Conservation (phyloP, 768 basidiomycete species). For the Lactarius akahatsu region DNA sequence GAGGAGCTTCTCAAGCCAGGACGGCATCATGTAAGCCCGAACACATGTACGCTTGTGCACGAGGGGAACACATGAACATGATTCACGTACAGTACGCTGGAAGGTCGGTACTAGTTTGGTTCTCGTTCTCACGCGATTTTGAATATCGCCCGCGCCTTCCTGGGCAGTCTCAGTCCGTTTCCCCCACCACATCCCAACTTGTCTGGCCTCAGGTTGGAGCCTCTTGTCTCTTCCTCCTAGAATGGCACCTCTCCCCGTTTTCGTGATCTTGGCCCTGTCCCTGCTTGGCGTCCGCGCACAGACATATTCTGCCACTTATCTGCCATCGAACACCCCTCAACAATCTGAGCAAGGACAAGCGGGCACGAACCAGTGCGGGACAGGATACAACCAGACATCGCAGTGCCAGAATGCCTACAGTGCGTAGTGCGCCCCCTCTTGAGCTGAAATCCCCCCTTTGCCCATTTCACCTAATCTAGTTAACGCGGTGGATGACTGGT, state of each 20-base stretch:
- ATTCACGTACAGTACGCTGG: background rate
- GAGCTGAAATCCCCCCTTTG: background rate
- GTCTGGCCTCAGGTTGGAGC: background rate
- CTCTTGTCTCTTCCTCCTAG: background rate
- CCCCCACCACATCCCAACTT: background rate
- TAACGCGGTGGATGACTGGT: constrained; percentile 60
- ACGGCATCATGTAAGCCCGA: background rate
- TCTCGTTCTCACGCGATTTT: background rate
- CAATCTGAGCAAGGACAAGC: constrained; percentile 57
- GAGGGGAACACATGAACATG: background rate
- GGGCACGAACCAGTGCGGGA: constrained; percentile 67
- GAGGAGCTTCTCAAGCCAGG: background rate
- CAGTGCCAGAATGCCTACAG: constrained; percentile 67
- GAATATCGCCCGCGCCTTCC: background rate
- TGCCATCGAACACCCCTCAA: constrained; percentile 49
- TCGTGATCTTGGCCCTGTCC: constrained; percentile 21
- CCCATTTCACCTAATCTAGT: constrained; percentile 37
- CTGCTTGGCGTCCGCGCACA: constrained; percentile 32
- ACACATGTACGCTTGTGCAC: background rate
- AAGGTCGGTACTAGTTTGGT: background rate
- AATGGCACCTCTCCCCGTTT: constrained; percentile 11
- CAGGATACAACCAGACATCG: constrained; percentile 51
- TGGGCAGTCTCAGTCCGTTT: background rate
- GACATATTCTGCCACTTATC: constrained; percentile 48
- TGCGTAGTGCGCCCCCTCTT: constrained; percentile 34